Base-by-base conservation (phyloP, 1,284 basidiomycete species). In the Irpex sp. region DNA sequence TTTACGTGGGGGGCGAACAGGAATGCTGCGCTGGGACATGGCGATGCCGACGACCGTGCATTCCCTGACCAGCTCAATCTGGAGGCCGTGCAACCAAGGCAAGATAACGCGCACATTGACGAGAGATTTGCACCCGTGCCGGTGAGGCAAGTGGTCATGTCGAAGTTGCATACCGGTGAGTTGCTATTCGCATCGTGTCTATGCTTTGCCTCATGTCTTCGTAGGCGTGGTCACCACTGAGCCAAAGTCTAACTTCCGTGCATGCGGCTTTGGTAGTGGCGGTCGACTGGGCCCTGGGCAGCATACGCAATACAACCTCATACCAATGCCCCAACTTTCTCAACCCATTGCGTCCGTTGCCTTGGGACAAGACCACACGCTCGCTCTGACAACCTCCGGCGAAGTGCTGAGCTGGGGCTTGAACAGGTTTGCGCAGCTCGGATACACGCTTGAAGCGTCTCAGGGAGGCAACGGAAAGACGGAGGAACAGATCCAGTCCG, bases 1-100 rank as follows among this genome's bases (percentile, higher is more conserved):
- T 92, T 88, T 69, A 94, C 92, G 0, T 99, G 97, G 97, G 97
- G 97, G 13, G 81, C 85, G 13, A 99, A 98, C 72, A 84, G 90
- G 66, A 96, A 96, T 75, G 92, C 91, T 33, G 83, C 90, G 0
- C 85, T 99, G 11, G 97, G 96, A 3, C 81, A 92, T 15, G 89
- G 89, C 1, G 92, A 97, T 68, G 86, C 84, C 17, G 84, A 89
- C 61, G 95, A 98, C 71, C 86, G 95, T 59, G 72, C 80, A 0
- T 85, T 87, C 68, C 95, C 97, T 0, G 95, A 98, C 67, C 86
- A 87, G 57, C 87, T 98, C 21, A 75, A 82, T 56, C 79, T 92
- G 67, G 81, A 72, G 68, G 79, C 68, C 17, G 49, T 54, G 5
- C 58, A 58, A 5, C 57, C 59, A 26, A 62, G 65, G 39, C 58